Conservation (phyloP, 768 basidiomycete species). For the Tricholoma matsutake region DNA sequence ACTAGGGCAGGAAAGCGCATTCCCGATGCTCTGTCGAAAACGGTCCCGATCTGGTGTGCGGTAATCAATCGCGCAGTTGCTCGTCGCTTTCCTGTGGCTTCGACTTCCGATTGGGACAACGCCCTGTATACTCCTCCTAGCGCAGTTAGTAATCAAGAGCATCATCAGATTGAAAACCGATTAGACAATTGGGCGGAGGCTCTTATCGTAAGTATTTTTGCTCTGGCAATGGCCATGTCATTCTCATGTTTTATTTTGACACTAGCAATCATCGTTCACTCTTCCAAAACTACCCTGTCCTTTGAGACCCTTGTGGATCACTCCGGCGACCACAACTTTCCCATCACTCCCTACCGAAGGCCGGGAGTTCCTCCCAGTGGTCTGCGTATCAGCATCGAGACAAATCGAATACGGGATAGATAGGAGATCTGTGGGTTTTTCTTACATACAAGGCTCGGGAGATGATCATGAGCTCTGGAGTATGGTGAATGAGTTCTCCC, state of each 20-base stretch:
- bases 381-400: slow-evolving; percentile 86
- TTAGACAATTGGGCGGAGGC: slow-evolving; percentile 68
- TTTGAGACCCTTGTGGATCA: slow-evolving; percentile 86
- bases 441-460: slow-evolving; percentile 91
- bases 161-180: slow-evolving; percentile 65
- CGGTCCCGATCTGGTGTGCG: slow-evolving; percentile 92
- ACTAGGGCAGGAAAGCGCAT: slow-evolving; percentile 91
- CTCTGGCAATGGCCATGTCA: neutral
- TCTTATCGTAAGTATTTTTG: slow-evolving; percentile 52
- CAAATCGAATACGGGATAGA: slow-evolving; percentile 59
- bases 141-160: slow-evolving; percentile 71
- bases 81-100: slow-evolving; percentile 28
- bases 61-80: slow-evolving; percentile 71
- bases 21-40: slow-evolving; percentile 92
- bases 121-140: slow-evolving; percentile 69
- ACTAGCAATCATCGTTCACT: slow-evolving; percentile 67
- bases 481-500: slow-evolving; percentile 41
- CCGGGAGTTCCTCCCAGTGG: slow-evolving; percentile 57
- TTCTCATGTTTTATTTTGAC: neutral
- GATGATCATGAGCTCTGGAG: slow-evolving; percentile 95
- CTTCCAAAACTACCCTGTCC: slow-evolving; percentile 61
- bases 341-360: slow-evolving; percentile 32
- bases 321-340: slow-evolving; percentile 59
- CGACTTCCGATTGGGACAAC: slow-evolving; percentile 45
- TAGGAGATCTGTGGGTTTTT: slow-evolving; percentile 63